Percentiles rank a stretch among this genome's conserved stretches.
Conservation (phyloP, 23 red algal species). For the Gracilaria gracilis region DNA sequence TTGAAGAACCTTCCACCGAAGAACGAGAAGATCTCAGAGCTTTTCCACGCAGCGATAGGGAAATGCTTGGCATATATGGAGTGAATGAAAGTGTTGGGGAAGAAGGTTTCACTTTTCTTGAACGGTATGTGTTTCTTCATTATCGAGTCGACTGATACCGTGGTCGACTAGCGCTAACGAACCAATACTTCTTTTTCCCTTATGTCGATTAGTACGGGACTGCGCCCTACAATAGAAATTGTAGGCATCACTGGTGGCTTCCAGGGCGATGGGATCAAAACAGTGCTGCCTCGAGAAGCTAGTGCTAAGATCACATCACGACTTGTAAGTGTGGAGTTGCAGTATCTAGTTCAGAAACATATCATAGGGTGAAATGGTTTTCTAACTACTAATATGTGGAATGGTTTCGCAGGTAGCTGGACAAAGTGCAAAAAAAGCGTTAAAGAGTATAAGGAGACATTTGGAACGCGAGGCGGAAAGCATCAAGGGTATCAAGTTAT, state of each 20-base stretch:
- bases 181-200: background rate
- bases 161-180: too few species aligned
- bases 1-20: conserved; percentile 51
- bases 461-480: conserved; percentile 41
- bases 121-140: conserved; percentile 53
- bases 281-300: conserved; percentile 81
- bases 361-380: background rate
- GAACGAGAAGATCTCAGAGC: conserved; percentile 46
- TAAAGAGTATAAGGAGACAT: conserved; percentile 38
- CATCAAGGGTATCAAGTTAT: conserved; percentile 43
- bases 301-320: conserved; percentile 73
- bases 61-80: conserved; percentile 38
- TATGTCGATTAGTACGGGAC: conserved; percentile 28
- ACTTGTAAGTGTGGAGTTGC: conserved; percentile 32
- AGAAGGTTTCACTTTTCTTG: conserved; percentile 57
- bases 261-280: conserved; percentile 84
- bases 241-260: conserved; percentile 93
- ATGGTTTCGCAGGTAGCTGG: conserved; percentile 16
- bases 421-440: conserved; percentile 48
- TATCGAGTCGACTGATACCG: too few species aligned
- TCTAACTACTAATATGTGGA: background rate
- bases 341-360: background rate
- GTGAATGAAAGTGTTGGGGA: conserved; percentile 71
- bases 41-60: conserved; percentile 33
- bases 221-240: conserved; percentile 87